Evolutionary conservation across 768 basidiomycete genomes (phyloP).

Genomic region (Antrodiella citrinella): DNA sequence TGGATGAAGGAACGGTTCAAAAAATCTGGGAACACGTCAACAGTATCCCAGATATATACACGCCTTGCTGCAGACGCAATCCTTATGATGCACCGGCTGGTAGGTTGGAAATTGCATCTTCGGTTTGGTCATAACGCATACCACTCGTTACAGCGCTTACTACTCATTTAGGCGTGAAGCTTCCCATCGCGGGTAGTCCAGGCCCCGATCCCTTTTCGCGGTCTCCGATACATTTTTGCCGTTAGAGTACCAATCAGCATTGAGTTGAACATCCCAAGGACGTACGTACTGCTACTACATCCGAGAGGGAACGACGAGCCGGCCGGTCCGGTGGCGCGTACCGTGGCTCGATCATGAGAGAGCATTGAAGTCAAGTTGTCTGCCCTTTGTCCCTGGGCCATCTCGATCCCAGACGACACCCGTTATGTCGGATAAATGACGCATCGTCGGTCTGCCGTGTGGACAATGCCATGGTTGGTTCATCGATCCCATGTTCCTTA

Average conservation of each 20-base stretch:
- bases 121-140: too few species aligned
- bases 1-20: too few species aligned
- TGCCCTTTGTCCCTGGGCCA: background rate
- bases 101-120: too few species aligned
- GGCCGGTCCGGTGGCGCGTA: background rate
- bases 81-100: too few species aligned
- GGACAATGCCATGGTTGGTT: slow-evolving; percentile 86
- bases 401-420: slow-evolving; percentile 5
- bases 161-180: background rate
- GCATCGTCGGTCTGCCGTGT: slow-evolving; percentile 82
- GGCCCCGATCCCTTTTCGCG: background rate
- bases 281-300: background rate
- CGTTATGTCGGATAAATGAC: slow-evolving; percentile 53
- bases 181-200: background rate
- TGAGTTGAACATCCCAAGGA: too few species aligned
- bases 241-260: background rate
- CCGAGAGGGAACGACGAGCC: background rate
- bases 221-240: background rate
- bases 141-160: background rate
- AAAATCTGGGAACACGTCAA: too few species aligned
- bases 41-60: too few species aligned
- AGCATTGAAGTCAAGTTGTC: background rate
- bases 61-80: too few species aligned
- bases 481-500: slow-evolving; percentile 78
- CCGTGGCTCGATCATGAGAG: background rate